Percentiles rank a stretch among this genome's conserved stretches.
Evolutionary conservation across 257 asterid species (phyloP).

Genomic region (Buddleja alternifolia): DNA sequence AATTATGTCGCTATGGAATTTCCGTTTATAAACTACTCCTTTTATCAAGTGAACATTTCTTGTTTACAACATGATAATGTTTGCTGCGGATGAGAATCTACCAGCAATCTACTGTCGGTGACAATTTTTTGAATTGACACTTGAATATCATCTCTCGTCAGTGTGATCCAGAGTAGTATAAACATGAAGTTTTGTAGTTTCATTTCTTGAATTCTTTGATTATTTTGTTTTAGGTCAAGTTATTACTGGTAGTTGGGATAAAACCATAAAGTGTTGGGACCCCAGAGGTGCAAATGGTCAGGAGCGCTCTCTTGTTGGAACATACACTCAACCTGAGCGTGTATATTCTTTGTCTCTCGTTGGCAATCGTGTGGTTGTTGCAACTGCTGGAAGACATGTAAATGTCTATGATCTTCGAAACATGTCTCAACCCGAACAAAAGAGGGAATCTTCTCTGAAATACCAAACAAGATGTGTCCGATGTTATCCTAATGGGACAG

Average conservation of each 20-base stretch:
- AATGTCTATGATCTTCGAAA: conserved; percentile 89
- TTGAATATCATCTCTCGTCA: too few species aligned
- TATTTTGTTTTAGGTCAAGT: conserved; percentile 73
- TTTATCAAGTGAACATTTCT: too few species aligned
- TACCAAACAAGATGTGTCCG: conserved; percentile 94
- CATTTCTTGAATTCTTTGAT: neutral
- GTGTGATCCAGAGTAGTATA: too few species aligned
- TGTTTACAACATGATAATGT: too few species aligned
- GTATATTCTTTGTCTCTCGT: conserved; percentile 88
- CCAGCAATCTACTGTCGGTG: too few species aligned
- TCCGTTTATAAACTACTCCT: too few species aligned
- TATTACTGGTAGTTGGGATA: conserved; percentile 99
- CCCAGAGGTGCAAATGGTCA: conserved; percentile 97
- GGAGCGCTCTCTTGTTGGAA: conserved; percentile 83
- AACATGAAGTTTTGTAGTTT: too few species aligned
- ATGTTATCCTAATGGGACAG: conserved; percentile 95
- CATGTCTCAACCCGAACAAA: conserved; percentile 95
- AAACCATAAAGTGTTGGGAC: conserved; percentile 95
- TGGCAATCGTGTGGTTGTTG: conserved; percentile 88
- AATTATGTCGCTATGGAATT: neutral
- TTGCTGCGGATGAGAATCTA: too few species aligned
- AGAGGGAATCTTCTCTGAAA: conserved; percentile 92
- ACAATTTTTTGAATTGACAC: too few species aligned
- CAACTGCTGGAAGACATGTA: conserved; percentile 98
- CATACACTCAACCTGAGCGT: conserved; percentile 95